Base-by-base conservation (phyloP, 257 asterid genomes). In the Cruciata laevipes region DNA sequence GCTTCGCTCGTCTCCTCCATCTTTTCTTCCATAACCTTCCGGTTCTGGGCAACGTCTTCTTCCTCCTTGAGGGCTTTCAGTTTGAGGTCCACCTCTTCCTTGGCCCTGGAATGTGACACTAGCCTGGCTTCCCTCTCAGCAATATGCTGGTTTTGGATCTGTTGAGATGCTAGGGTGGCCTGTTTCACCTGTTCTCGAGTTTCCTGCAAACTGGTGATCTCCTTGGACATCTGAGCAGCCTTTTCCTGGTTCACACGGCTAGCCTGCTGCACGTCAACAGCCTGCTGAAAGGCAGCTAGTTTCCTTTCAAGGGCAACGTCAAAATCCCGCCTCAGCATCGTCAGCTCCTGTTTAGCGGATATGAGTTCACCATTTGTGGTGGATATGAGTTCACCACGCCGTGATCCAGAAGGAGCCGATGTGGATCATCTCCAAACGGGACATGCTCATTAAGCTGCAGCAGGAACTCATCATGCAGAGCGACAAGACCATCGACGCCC, bases 401-500 rank as follows among this genome's bases (percentile, higher is more conserved):
- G 98, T 89, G 27, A 87, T 86, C 70, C 98, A 89, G 14, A 77
- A 72, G 67, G 83, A 74, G 58, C 95, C 97, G 0, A 25, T 89
- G 33, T 92, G 98, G 98, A 89, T 92, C 80, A 79, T 79, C 58
- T 92, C 89, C 79, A 67, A 67, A 3, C 58, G 73, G 0, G 52
- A 62, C 74, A 92, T 92, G 97, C 24, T 35, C 35, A 92, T 92
- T 57, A 77, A 80, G 47, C 87, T 92, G 3, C 17, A 58, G 0
- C 88, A 87, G 35, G 98, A 92, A 65, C 63, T 89, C 56, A 81
- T 92, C 51, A 56, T 92, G 77, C 51, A 66, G 38, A 30, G 96
- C 25, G 82, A 92, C 75, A 92, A 89, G 82, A 92, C 98, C 35
- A 92, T 92, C 55, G 98, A 92, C 30, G 98, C 66, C 0, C 95